These are phyloP conservation scores for Fusarium sp. DNA, from an alignment of 2,329 filamentous ascomycete species.

Conservation along the genomic window DNA sequence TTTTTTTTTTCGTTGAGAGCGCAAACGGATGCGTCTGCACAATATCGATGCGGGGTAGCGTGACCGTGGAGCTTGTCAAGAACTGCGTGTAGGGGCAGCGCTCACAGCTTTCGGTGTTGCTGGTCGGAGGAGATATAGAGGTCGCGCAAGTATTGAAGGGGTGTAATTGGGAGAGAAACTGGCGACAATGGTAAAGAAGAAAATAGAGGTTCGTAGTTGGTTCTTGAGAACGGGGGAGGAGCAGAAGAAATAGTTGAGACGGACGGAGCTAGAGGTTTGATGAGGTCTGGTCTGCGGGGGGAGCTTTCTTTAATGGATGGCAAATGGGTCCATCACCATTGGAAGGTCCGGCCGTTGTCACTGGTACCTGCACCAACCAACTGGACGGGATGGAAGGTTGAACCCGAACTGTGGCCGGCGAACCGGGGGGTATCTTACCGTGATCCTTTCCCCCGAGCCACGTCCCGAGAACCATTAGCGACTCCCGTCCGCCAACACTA, in stretches of 20 bases:
- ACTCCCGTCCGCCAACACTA: constrained; percentile 20
- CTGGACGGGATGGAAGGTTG: constrained; percentile 10
- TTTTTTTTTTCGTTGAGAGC: constrained; percentile 34
- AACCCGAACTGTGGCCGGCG: constrained; percentile 42
- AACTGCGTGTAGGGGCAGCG: constrained; percentile 42
- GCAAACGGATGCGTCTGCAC: constrained; percentile 32
- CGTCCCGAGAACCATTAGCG: constrained; percentile 40
- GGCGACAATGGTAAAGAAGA: constrained; percentile 14
- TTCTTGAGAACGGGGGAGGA: constrained; percentile 20
- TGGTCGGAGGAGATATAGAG: constrained; percentile 30
- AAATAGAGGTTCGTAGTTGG: constrained; percentile 8
- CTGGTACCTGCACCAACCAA: constrained; percentile 44
- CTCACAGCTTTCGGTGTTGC: constrained; percentile 44
- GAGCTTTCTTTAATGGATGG: constrained; percentile 44
- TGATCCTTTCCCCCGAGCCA: constrained; percentile 48
- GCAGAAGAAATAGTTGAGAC: constrained; percentile 32
- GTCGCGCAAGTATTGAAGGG: constrained; percentile 22
- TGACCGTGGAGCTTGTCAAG: constrained; percentile 44
- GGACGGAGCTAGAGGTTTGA: constrained; percentile 36
- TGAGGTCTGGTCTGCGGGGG: constrained; percentile 40
- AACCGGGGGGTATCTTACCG: constrained; percentile 45
- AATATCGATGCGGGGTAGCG: constrained; percentile 45
- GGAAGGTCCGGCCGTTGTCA: constrained; percentile 35
- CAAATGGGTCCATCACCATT: constrained; percentile 41
- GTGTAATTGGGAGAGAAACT: constrained; percentile 3